Evolutionary conservation across 495 filamentous ascomycete species (phyloP).

Genomic region (Pyrenula massariospora): DNA sequence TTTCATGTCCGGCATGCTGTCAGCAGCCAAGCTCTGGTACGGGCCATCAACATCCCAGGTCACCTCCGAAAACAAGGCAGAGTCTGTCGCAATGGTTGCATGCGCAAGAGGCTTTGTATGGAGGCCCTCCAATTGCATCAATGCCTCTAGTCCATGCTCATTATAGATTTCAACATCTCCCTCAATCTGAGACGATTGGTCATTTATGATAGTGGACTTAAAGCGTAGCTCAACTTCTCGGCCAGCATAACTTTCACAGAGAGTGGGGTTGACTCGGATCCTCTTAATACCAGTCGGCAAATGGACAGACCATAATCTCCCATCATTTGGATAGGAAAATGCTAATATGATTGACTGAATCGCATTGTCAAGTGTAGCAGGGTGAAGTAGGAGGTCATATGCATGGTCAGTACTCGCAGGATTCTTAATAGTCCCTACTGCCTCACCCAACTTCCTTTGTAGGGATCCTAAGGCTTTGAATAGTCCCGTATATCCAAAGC

Average conservation of each 20-base stretch:
- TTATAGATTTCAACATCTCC: too few species aligned
- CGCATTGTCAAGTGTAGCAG: constrained; percentile 22
- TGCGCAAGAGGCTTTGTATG: neutral
- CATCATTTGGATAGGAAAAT: neutral
- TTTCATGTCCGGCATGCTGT: too few species aligned
- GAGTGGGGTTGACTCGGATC: neutral
- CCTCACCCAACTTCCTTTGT: constrained; percentile 13
- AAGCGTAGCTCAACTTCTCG: neutral
- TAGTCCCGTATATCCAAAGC: constrained; percentile 18
- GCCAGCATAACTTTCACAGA: neutral
- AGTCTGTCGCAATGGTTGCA: neutral
- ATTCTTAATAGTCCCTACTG: constrained; percentile 8
- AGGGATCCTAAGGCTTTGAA: constrained; percentile 14
- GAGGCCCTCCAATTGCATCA: neutral
- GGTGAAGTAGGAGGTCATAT: neutral
- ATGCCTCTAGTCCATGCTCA: neutral
- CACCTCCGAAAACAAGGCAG: neutral
- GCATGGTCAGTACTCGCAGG: neutral
- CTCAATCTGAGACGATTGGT: too few species aligned
- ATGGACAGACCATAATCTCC: neutral
- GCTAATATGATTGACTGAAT: constrained; percentile 31
- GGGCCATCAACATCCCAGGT: neutral
- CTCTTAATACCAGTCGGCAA: neutral
- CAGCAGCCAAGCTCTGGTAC: neutral
- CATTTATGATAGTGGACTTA: neutral